Base-by-base conservation (phyloP, 169 alveolate species). In the Eimeria acervulina region DNA sequence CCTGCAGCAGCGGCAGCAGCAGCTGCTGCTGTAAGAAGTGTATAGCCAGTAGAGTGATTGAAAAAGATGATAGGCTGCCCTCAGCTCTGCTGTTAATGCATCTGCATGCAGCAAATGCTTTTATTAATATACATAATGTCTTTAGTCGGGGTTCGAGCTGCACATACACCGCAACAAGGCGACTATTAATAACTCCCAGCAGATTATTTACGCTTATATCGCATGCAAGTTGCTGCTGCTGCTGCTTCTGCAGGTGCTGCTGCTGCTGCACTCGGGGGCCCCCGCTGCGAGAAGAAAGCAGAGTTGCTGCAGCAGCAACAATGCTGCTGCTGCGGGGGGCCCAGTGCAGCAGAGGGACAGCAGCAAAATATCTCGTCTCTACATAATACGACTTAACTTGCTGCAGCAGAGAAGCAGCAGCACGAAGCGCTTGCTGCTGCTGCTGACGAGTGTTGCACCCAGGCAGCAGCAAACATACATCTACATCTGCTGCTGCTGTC, bases 281-380 rank as follows among this genome's bases (percentile, higher is more conserved):
- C 26, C 26, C 17, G 87, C 5, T 3, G 33, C 26, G 90, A 63
- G 36, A 42, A 40, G 26, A 13, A 12, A 23, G 66, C n/a, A 94
- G 87, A 33, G 94, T 38, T 36, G 31, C 92, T 33, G 87, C 42
- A 28, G 89, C 94, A 42, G 38, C 63, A 59, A n/a, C 21, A 19
- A 84, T 31, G 78, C 81, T 68, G 40, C 74, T 44, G 95, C 61
- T 51, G 59, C 88, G 63, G 21, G 97, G 97, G 28, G 95, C 66
- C 97, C 97, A 96, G 87, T 91, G 96, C 28, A 96, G 55, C 66
- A 96, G 80, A 17, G 97, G 97, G 21, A 96, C 81, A 28, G 81
- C 51, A 26, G 97, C 97, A 4, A 55, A 74, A 78, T 83, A 96
- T 1, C 96, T 87, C 21, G 97, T 92, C 66, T 94, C 96, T 74